Evolutionary conservation across 306 rosid genomes (phyloP).

Genomic region (Vigna angularis): DNA sequence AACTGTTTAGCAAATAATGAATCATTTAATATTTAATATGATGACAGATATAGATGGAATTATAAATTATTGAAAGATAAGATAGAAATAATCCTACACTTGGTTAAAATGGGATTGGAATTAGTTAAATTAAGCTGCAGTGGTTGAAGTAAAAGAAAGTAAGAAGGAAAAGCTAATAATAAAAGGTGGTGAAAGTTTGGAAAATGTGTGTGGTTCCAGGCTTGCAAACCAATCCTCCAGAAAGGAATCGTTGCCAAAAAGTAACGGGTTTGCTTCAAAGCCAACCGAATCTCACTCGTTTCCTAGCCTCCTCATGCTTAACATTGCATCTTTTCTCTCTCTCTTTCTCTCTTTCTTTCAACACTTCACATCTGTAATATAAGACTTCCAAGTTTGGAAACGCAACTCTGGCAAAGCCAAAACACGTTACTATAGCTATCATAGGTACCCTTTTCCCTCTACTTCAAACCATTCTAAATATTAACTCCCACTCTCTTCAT

Average conservation of each 20-base stretch:
- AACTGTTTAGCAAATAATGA: conserved; percentile 34
- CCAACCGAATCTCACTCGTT: conserved; percentile 97
- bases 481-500: conserved; percentile 43
- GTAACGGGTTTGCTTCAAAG: conserved; percentile 97
- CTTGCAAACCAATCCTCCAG: conserved; percentile 91
- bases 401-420: conserved; percentile 59
- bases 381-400: conserved; percentile 69
- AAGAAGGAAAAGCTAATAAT: conserved; percentile 22
- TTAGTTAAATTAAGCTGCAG: conserved; percentile 17
- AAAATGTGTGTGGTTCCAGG: conserved; percentile 75
- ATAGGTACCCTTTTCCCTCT: conserved; percentile 24
- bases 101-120: neutral
- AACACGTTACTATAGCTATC: conserved; percentile 53
- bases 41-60: neutral
- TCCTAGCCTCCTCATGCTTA: conserved; percentile 81
- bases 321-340: conserved; percentile 54
- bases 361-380: conserved; percentile 34
- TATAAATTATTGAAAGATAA: conserved; percentile 10
- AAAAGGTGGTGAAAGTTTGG: conserved; percentile 32
- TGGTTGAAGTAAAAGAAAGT: conserved; percentile 22
- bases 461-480: conserved; percentile 29
- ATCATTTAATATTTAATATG: neutral
- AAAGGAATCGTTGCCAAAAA: conserved; percentile 85
- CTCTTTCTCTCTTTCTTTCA: conserved; percentile 21
- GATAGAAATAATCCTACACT: conserved; percentile 5